A percentile compares a stretch with the other conserved stretches of the same genome.
Evolutionary conservation across 257 asterid species (phyloP).

Genomic region (Cordia subcordata): DNA sequence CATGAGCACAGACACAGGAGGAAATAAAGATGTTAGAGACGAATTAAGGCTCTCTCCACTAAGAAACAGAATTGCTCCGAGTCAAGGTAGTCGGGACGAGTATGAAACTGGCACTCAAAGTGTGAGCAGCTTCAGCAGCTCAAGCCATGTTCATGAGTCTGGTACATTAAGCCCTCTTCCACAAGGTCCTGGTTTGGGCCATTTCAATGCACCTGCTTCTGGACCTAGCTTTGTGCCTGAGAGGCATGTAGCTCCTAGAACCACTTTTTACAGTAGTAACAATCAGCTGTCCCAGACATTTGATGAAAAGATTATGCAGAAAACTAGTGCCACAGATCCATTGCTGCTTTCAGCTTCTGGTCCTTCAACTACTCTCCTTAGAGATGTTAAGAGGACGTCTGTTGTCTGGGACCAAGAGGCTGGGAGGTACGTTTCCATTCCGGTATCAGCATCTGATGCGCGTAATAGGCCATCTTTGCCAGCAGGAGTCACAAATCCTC

Average conservation of each 20-base stretch:
- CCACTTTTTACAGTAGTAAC: conserved; percentile 21
- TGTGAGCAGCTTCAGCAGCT: conserved; percentile 89
- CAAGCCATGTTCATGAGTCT: conserved; percentile 70
- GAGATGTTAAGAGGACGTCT: conserved; percentile 87
- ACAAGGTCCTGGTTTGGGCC: conserved; percentile 38
- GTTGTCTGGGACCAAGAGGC: conserved; percentile 99
- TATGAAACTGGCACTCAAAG: conserved; percentile 88
- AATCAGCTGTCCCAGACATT: conserved; percentile 31
- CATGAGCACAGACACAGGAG: conserved; percentile 74
- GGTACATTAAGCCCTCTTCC: conserved; percentile 91
- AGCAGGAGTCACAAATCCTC: conserved; percentile 23
- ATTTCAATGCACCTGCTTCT: conserved; percentile 22
- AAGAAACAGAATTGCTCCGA: conserved; percentile 58
- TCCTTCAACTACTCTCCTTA: conserved; percentile 46
- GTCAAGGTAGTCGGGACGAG: conserved; percentile 82
- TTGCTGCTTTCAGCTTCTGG: conserved; percentile 36
- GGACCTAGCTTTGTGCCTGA: conserved; percentile 20
- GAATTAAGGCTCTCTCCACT: conserved; percentile 43
- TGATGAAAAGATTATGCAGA: conserved; percentile 50
- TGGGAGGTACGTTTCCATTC: conserved; percentile 84
- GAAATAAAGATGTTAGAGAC: conserved; percentile 43
- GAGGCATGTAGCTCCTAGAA: conserved; percentile 30
- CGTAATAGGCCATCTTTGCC: conserved; percentile 42
- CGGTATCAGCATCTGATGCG: conserved; percentile 58
- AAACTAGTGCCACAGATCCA: conserved; percentile 39